phyloP scores from a whole-genome alignment of 2,329 filamentous ascomycete genomes.

The Aspergillaceae sp. region DNA sequence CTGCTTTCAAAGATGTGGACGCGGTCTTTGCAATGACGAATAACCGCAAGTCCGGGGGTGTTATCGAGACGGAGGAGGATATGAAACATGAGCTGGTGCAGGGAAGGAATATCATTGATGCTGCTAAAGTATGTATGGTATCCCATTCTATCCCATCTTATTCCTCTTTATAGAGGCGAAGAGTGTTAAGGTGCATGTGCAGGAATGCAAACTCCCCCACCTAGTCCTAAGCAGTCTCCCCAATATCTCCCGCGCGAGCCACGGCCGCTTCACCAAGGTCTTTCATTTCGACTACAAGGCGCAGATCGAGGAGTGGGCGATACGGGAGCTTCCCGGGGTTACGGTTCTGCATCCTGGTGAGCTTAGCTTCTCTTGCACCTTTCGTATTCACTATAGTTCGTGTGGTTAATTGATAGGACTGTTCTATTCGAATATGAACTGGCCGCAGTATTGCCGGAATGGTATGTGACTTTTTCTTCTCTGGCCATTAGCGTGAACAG shows the following conservation, averaged over 20 bases:
- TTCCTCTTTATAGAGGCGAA: neutral
- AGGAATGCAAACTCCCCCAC: slow-evolving; percentile 6
- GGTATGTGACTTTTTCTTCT: neutral
- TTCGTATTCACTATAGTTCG: neutral
- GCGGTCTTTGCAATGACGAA: slow-evolving; percentile 14
- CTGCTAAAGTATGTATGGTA: slow-evolving; percentile 4
- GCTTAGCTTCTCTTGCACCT: slow-evolving; percentile 1
- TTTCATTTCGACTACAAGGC: slow-evolving; percentile 11
- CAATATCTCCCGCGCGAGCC: slow-evolving; percentile 5
- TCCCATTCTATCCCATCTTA: neutral
- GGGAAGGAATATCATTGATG: slow-evolving; percentile 11
- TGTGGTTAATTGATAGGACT: slow-evolving; percentile 3
- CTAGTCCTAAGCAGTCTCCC: slow-evolving; percentile 14
- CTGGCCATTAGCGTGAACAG: neutral
- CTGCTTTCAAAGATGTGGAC: slow-evolving; percentile 8
- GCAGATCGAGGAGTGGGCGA: slow-evolving; percentile 8
- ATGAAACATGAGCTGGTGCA: slow-evolving; percentile 12
- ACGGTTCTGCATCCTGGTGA: slow-evolving; percentile 10
- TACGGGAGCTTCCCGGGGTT: slow-evolving; percentile 5
- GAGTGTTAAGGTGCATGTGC: neutral
- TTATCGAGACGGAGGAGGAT: slow-evolving; percentile 9
- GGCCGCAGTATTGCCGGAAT: slow-evolving; percentile 8
- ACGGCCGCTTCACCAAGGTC: slow-evolving; percentile 6
- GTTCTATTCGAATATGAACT: slow-evolving; percentile 10
- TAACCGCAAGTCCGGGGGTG: slow-evolving; percentile 2